Percentiles rank a stretch among this genome's conserved stretches.
Evolutionary conservation across 2,329 filamentous ascomycete genomes (phyloP).

Genomic region (Volutella citrinella): DNA sequence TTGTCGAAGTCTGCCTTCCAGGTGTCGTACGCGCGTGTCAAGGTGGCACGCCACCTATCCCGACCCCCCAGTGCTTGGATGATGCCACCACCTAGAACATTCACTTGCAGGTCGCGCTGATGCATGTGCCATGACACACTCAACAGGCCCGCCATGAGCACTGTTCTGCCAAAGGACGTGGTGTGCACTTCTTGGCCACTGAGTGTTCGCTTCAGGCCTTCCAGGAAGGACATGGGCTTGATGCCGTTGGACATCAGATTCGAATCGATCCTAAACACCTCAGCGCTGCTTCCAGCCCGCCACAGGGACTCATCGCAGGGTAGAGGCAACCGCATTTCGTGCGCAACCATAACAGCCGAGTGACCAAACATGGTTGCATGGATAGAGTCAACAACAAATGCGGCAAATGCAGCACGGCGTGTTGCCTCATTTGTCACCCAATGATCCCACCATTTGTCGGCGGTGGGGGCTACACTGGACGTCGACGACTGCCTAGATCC

Average conservation of each 20-base stretch:
- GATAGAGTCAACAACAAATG: constrained; percentile 92
- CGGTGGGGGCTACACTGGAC: constrained; percentile 62
- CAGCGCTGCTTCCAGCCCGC: constrained; percentile 83
- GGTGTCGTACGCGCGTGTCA: constrained; percentile 86
- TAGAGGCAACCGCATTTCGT: constrained; percentile 87
- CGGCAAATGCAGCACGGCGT: constrained; percentile 83
- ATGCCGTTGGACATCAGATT: constrained; percentile 77
- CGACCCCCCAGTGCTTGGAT: constrained; percentile 77
- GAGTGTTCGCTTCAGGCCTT: constrained; percentile 85
- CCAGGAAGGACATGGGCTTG: constrained; percentile 82
- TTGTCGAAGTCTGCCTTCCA: constrained; percentile 94
- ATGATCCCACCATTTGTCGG: constrained; percentile 90
- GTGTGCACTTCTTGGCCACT: constrained; percentile 84
- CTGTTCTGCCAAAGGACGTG: constrained; percentile 88
- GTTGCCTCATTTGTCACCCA: constrained; percentile 97
- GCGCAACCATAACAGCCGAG: constrained; percentile 93
- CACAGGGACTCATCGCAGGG: constrained; percentile 92
- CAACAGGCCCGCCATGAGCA: constrained; percentile 89
- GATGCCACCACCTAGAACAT: constrained; percentile 71
- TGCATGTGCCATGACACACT: constrained; percentile 98
- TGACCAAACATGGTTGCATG: constrained; percentile 98
- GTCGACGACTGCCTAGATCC: constrained; percentile 60
- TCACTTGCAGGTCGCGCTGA: constrained; percentile 89
- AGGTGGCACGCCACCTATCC: constrained; percentile 83
- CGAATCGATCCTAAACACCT: constrained; percentile 80